Conservation (phyloP, 345 rosid genomes). For the Eucalyptus marginata region DNA sequence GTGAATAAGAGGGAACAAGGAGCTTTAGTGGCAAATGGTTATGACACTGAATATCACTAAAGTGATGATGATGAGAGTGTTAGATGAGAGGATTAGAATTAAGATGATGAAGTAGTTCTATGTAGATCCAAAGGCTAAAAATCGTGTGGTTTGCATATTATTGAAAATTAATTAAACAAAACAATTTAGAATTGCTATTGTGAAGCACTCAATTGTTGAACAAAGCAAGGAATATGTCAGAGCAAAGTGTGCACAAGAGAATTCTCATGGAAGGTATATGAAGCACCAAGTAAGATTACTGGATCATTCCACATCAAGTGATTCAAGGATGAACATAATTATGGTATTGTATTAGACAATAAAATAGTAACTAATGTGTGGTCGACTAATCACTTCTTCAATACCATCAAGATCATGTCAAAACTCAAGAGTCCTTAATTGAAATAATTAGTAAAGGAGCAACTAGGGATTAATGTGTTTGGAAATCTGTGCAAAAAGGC, state of each 20-base stretch:
- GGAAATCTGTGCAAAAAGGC: background rate
- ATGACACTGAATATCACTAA: background rate
- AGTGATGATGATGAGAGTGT: background rate
- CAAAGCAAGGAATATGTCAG: background rate
- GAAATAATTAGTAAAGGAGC: background rate
- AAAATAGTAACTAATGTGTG: background rate
- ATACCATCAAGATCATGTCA: background rate
- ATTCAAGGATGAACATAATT: background rate
- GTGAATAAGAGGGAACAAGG: background rate
- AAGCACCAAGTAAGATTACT: background rate
- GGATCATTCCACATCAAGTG: background rate
- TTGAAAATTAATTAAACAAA: background rate
- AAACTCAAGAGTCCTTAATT: background rate
- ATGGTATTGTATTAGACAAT: background rate
- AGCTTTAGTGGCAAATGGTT: background rate
- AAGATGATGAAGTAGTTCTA: background rate
- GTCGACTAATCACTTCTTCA: background rate
- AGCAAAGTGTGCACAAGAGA: background rate
- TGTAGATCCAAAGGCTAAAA: background rate
- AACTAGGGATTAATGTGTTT: background rate
- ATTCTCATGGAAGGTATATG: background rate
- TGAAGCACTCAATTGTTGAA: background rate
- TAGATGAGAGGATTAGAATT: background rate
- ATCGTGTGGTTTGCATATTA: background rate
- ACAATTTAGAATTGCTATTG: background rate